Base-by-base conservation (phyloP, 805 yeast species). In the Huiozyma sinensis region DNA sequence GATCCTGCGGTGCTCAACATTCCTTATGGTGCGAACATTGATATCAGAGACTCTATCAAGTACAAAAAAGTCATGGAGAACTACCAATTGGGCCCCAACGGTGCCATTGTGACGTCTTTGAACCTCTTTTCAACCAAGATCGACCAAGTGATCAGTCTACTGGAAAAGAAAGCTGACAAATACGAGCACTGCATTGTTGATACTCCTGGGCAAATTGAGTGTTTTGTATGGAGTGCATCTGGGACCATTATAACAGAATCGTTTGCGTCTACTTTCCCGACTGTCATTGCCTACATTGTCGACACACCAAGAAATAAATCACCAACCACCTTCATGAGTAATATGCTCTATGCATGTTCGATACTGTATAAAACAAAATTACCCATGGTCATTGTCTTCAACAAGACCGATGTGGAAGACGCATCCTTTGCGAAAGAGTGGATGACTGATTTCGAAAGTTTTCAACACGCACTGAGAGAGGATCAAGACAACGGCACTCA, bases 191-290 rank as follows among this genome's bases (percentile, higher is more conserved):
- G 89, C 50, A 81, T 92, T 33, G 77, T 90, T 41, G 99, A 92
- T 65, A 92, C 99, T 1, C 99, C 99, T 0, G 99, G 99, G 9
- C 99, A 92, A 65, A 92, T 92, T 49, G 99, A 92, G 65, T 89
- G 97, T 67, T 92, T 92, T 62, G 88, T 92, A 37, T 92, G 99
- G 98, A 81, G 94, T 39, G 98, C 98, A 0, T 84, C 95, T 24
- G 99, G 99, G 9, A 76, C 96, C 24, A 92, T 92, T 49, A 83
- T 92, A 47, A 90, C 97, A 0, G 98, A 92, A 60, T 88, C 97
- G 0, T 85, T 92, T 67, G 98, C 97, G 1, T 83, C 95, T 0
- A 79, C 94, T 4, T 86, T 87, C 61, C 99, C 99, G 12, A 92
- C 98, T 0, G 86, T 92, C 28, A 77, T 92, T 50, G 97, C 97